Evolutionary conservation across 352 stramenopile species (phyloP), one percentile per base, ranked within the genome.

Genomic region (Phytophthora agathidicida): DNA sequence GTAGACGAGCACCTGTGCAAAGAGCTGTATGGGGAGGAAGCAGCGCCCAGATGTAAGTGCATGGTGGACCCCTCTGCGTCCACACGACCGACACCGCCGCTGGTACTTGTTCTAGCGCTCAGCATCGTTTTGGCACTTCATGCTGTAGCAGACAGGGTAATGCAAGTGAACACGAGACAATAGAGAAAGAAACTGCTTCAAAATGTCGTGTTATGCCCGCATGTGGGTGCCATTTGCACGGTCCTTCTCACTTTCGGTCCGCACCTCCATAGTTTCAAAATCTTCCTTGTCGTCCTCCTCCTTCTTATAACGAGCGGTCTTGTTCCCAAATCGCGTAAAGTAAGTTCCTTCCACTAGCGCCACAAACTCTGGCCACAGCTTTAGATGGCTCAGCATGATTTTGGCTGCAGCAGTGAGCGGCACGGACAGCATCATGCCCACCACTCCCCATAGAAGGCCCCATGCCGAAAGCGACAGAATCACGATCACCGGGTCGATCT

Each of bases 351-450:
- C 86, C n/a, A 96, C 75, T 26, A 96, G 52, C 13, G 86, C 86
- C 24, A 96, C 86, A 57, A 96, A 85, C 61, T 96, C 84, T 14
- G 86, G 86, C 84, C 84, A 96, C 17, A 96, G 71, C 38, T 89
- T 88, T 7, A 96, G 61, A 39, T 96, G 84, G 23, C 81, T 92
- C 32, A 93, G 72, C 83, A 92, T 96, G 60, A 96, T 96, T 66
- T 96, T 96, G 17, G 85, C 78, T 8, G 84, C 82, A 2, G 86
- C 86, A 10, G 86, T 96, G 10, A 96, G 78, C 19, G 86, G 86
- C 14, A 96, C 86, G 5, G 84, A 94, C 24, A 96, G 76, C 86
- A 96, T 96, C 86, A 96, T 96, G 45, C 86, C 86, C 17, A 96
- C 86, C 30, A 94, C 79, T 19, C 86, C 85, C 86, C 86, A 96